These are phyloP conservation scores for Petunia hybrid DNA, from an alignment of 305 asterid species.

Conservation along the genomic window DNA sequence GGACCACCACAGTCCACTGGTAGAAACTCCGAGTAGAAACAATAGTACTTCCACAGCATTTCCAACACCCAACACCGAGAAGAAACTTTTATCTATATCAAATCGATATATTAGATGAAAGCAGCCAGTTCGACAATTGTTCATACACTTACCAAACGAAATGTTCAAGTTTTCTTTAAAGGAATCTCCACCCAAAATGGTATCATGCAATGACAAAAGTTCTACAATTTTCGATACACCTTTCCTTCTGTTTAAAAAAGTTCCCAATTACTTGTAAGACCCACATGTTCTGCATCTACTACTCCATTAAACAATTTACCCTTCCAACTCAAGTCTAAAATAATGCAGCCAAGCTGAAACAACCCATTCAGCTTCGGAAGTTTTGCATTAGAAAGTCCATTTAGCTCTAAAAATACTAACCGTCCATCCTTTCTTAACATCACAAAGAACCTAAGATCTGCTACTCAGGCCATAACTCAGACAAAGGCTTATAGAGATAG, in stretches of 20 bases:
- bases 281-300: background rate
- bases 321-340: background rate
- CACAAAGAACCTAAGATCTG: background rate
- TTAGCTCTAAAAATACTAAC: too few species aligned
- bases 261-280: background rate
- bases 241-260: background rate
- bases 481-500: background rate
- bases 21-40: too few species aligned
- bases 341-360: background rate
- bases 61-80: too few species aligned
- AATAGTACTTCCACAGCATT: too few species aligned
- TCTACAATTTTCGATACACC: background rate
- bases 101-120: too few species aligned
- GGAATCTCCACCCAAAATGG: background rate
- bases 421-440: background rate
- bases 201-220: background rate
- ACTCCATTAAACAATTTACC: background rate
- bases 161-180: background rate
- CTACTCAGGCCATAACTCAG: background rate
- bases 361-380: background rate
- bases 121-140: too few species aligned
- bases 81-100: too few species aligned
- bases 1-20: too few species aligned
- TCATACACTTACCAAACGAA: too few species aligned
- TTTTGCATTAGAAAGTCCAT: background rate